Conservation (phyloP, 768 basidiomycete genomes). For the Tylopilus rubrobrunneus region DNA sequence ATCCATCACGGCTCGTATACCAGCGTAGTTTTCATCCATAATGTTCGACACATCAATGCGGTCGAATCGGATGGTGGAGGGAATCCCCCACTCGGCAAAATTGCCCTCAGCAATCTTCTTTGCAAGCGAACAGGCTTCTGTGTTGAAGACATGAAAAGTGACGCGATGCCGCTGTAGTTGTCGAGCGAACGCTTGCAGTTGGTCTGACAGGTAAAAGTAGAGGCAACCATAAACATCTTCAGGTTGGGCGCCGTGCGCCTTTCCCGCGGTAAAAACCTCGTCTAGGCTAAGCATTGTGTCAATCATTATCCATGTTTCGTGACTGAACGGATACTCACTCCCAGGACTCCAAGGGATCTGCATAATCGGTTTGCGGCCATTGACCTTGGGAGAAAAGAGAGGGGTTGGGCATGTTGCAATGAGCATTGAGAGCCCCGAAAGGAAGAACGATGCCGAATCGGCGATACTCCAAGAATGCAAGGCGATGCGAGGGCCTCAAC, state of each 20-base stretch:
- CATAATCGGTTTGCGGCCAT: slow-evolving; percentile 40
- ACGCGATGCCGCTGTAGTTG: slow-evolving; percentile 34
- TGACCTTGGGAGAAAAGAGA: slow-evolving; percentile 44
- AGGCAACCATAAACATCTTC: slow-evolving; percentile 51
- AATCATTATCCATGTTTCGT: neutral
- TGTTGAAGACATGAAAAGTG: slow-evolving; percentile 31
- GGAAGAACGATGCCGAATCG: slow-evolving; percentile 45
- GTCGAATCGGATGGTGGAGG: slow-evolving; percentile 34
- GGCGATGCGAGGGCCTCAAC: slow-evolving; percentile 43
- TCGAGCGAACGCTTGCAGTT: slow-evolving; percentile 35
- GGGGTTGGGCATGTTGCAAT: slow-evolving; percentile 42
- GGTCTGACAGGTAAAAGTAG: slow-evolving; percentile 41
- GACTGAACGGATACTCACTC: slow-evolving; percentile 32
- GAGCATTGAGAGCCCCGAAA: slow-evolving; percentile 39
- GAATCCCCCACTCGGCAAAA: slow-evolving; percentile 17
- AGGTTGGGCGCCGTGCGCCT: slow-evolving; percentile 33
- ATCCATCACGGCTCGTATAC: slow-evolving; percentile 31
- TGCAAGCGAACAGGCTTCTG: slow-evolving; percentile 41
- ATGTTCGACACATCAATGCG: slow-evolving; percentile 50
- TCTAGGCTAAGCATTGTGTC: slow-evolving; percentile 31
- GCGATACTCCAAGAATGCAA: slow-evolving; percentile 38
- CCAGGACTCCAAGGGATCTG: slow-evolving; percentile 49
- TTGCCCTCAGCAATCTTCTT: slow-evolving; percentile 29
- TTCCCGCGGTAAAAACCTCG: slow-evolving; percentile 37
- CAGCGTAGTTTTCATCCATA: slow-evolving; percentile 40